A percentile compares a stretch with the other conserved stretches of the same genome.
phyloP scores from a whole-genome alignment of 106 monocot genomes.

The Dioscorea dumetorum region DNA sequence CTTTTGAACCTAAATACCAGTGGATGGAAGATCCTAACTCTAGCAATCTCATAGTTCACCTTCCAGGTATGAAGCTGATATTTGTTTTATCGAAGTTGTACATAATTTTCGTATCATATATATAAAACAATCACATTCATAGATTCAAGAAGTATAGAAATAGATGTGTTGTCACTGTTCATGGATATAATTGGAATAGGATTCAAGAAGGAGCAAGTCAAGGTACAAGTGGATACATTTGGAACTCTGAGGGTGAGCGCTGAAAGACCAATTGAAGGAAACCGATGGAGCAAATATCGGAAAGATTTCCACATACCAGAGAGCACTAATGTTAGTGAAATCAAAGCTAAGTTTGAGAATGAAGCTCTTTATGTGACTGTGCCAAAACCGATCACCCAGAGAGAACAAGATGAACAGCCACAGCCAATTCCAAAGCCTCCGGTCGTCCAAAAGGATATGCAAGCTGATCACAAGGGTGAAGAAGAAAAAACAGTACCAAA shows the following conservation, averaged over 20 bases:
- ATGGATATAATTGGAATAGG: not conserved
- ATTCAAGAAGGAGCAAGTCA: conserved; percentile 33
- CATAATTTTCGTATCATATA: too few species aligned
- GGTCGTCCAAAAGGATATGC: not conserved
- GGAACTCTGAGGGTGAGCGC: conserved; percentile 18
- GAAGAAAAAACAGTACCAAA: not conserved
- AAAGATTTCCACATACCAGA: not conserved
- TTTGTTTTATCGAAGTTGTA: too few species aligned
- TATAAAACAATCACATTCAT: too few species aligned
- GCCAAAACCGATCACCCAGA: not conserved
- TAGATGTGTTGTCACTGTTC: not conserved
- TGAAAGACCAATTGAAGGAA: conserved; percentile 18
- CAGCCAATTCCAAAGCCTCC: not conserved
- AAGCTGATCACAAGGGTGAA: not conserved
- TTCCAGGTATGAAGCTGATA: too few species aligned
- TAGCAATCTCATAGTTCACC: too few species aligned
- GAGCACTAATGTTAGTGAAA: not conserved
- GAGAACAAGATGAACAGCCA: not conserved
- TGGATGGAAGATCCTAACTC: too few species aligned
- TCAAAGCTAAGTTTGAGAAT: conserved; percentile 1
- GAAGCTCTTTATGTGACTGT: not conserved
- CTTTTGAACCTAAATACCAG: too few species aligned
- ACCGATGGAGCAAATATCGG: conserved; percentile 26
- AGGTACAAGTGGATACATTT: conserved; percentile 15
- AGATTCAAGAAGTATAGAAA: too few species aligned